Evolutionary conservation across 768 basidiomycete genomes (phyloP).

Genomic region (Dioszegia crocea): DNA sequence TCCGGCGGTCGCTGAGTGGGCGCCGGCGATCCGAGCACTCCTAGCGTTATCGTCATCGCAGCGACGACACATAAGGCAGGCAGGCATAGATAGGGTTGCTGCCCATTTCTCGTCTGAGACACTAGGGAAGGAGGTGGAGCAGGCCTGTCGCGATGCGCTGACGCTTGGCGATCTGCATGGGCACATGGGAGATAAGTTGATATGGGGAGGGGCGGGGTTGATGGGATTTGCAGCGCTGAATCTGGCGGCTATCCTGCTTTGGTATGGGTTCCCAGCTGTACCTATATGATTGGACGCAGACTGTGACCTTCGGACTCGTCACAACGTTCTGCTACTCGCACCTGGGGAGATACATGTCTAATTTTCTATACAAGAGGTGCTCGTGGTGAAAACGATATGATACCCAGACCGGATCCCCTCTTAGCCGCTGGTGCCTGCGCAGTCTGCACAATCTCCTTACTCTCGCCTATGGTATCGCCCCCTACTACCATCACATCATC

Average conservation of each 20-base stretch:
- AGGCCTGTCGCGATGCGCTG: constrained; percentile 35
- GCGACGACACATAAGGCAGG: constrained; percentile 55
- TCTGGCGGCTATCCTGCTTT: background rate
- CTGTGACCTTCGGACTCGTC: too few relatives aligned
- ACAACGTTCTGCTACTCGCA: too few relatives aligned
- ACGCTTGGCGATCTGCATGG: constrained; percentile 31
- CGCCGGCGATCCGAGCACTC: constrained; percentile 63
- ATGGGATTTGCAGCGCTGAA: constrained; percentile 14
- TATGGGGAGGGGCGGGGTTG: constrained; percentile 26
- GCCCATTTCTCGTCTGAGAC: constrained; percentile 67
- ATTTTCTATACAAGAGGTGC: too few relatives aligned
- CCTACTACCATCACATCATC: background rate
- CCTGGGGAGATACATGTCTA: too few relatives aligned
- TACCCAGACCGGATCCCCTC: background rate
- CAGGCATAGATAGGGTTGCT: constrained; percentile 62
- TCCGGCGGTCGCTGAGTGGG: constrained; percentile 67
- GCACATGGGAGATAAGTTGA: constrained; percentile 32
- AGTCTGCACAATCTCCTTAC: background rate
- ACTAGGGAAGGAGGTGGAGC: constrained; percentile 45
- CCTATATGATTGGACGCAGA: background rate
- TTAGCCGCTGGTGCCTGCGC: background rate
- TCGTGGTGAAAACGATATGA: background rate
- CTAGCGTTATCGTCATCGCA: constrained; percentile 48
- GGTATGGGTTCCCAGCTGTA: background rate
- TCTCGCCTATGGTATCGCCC: background rate